phyloP scores from a whole-genome alignment of 192 early-diverging fungal species.

The Polychytrium aggregatum region DNA sequence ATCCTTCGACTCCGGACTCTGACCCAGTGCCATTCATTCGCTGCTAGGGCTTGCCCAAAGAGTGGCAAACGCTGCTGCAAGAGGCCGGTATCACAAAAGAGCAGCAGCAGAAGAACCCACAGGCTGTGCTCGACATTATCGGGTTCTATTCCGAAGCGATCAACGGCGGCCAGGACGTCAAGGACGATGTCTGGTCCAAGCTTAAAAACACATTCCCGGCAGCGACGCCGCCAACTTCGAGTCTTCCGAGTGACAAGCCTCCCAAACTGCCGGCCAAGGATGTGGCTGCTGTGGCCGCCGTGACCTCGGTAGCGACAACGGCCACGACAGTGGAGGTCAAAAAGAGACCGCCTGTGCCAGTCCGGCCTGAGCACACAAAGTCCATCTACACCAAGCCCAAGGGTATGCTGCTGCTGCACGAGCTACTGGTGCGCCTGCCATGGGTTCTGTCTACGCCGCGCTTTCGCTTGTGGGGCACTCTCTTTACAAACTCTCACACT shows the following conservation, averaged over 20 bases:
- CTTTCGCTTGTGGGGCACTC: not conserved
- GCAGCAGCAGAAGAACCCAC: constrained; percentile 87
- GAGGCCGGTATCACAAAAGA: constrained; percentile 90
- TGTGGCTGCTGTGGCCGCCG: too few species aligned
- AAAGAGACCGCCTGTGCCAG: constrained; percentile 37
- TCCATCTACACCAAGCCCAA: constrained; percentile 48
- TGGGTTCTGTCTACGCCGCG: not conserved
- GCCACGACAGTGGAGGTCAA: constrained; percentile 2
- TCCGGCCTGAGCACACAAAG: constrained; percentile 41
- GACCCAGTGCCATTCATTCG: too few species aligned
- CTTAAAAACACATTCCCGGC: constrained; percentile 21
- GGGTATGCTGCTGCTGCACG: constrained; percentile 13
- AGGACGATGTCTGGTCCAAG: constrained; percentile 17
- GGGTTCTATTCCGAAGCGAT: constrained; percentile 33
- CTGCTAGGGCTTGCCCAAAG: constrained; percentile 87
- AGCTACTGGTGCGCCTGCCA: constrained; percentile 13
- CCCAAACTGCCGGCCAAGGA: constrained; percentile 3
- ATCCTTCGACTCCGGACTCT: too few species aligned
- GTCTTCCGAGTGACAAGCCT: not conserved
- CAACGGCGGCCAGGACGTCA: constrained; percentile 8
- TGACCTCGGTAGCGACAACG: constrained; percentile 6
- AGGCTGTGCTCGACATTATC: constrained; percentile 48
- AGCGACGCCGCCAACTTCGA: constrained; percentile 7
- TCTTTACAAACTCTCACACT: not conserved
- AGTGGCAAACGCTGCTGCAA: constrained; percentile 85